Conservation (phyloP, 345 rosid genomes). For the Tarenaya hassleriana region DNA sequence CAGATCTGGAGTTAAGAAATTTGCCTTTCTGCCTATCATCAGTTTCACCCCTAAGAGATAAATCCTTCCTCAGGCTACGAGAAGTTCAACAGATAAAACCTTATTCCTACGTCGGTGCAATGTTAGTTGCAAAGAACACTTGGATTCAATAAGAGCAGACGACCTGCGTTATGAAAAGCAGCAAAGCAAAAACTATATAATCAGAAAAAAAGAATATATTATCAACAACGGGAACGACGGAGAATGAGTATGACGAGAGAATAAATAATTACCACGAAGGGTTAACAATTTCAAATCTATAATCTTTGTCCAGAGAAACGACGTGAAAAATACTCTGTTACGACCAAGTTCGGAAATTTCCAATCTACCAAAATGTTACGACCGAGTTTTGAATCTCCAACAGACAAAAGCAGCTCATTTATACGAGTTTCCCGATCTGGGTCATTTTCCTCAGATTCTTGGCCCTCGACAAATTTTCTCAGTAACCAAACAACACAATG, state of each 20-base stretch:
- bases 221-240: too few species aligned
- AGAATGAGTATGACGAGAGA: too few species aligned
- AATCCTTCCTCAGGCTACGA: background rate
- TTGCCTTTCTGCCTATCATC: too few species aligned
- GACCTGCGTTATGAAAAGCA: conserved; percentile 21
- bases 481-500: background rate
- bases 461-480: background rate
- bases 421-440: background rate
- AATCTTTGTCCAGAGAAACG: too few species aligned
- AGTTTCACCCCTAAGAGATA: too few species aligned
- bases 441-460: background rate
- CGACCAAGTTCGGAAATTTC: too few species aligned
- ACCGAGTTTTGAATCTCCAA: conserved; percentile 8
- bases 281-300: too few species aligned
- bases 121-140: background rate
- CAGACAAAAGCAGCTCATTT: background rate
- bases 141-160: background rate
- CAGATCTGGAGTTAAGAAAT: background rate
- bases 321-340: too few species aligned
- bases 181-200: background rate
- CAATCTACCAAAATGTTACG: background rate
- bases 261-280: too few species aligned
- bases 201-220: too few species aligned
- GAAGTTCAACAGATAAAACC: too few species aligned
- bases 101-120: background rate